Evolutionary conservation across 148 eudicot species (phyloP), one percentile per base, ranked within the genome.

Genomic region (Beta vulgaris): DNA sequence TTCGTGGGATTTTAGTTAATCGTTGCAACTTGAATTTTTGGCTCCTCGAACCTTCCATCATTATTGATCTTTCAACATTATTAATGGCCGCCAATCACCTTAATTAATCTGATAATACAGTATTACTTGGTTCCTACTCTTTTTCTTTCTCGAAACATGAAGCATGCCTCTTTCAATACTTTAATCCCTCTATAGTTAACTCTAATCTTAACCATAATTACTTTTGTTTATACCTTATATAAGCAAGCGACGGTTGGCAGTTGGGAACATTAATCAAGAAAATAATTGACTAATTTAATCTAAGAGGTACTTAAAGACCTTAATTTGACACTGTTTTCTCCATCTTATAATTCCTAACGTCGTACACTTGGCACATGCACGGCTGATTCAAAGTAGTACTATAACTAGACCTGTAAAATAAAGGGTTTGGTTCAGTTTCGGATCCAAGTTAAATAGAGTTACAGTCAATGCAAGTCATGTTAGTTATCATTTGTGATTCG

Each of bases 241-340:
- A 28, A n/a, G n/a, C 29, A 76, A 67, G 55, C n/a, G 46, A 55
- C 73, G 62, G 73, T 55, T 76, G 73, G 28, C 79, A 76, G 79
- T 76, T 76, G 73, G 72, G 73, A 76, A 55, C 66, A 2, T 13
- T 49, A 36, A 4, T 25, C 35, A 29, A 63, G 61, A 25, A 23
- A 64, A 48, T 7, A 11, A 25, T 37, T 51, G 36, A 39, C 40
- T 66, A 66, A 14, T 66, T 62, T 62, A 62, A 31, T 62, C 25
- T 26, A 23, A 21, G 35, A n/a, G 15, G n/a, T 69, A 31, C 19
- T 29, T 16, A 34, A 10, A n/a, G 14, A 13, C 29, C 34, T 26
- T 68, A 43, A 68, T 28, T 43, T 68, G 37, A 68, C 71, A 26
- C 34, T 43, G 23, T 16, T 64, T n/a, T 64, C 13, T 34, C 25